Evolutionary conservation across 768 basidiomycete genomes (phyloP).

Genomic region (Bullera alba): DNA sequence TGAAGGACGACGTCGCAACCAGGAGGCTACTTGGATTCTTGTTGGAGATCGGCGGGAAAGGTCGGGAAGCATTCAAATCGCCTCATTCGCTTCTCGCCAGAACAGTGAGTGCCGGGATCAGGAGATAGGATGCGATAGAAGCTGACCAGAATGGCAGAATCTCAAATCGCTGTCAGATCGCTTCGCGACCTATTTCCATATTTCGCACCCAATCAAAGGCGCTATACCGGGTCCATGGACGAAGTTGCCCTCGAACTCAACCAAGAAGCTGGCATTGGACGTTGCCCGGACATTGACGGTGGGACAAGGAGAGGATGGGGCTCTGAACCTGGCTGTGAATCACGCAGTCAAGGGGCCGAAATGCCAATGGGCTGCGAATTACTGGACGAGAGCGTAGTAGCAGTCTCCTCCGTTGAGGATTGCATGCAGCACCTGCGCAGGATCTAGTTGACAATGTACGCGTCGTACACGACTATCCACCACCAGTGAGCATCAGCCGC

Average conservation of each 20-base stretch:
- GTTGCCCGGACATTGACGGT: conserved; percentile 47
- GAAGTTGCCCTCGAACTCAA: conserved; percentile 52
- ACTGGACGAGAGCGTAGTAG: no score
- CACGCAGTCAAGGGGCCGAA: no score
- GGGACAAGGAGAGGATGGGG: conserved; percentile 17
- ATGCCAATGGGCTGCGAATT: no score
- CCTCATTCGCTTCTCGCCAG: conserved; percentile 6
- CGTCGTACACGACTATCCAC: not conserved
- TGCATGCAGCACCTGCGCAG: no score
- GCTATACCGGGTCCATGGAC: conserved; percentile 67
- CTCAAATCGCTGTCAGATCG: conserved; percentile 54
- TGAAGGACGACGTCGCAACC: conserved; percentile 53
- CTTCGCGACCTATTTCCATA: conserved; percentile 70
- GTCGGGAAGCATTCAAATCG: conserved; percentile 8
- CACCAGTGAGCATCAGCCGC: not conserved
- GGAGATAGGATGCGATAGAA: not conserved
- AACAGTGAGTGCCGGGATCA: conserved; percentile 3
- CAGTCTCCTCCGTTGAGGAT: no score
- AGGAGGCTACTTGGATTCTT: conserved; percentile 60
- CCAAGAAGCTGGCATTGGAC: conserved; percentile 61
- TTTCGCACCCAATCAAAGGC: conserved; percentile 69
- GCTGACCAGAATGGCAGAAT: conserved; percentile 46
- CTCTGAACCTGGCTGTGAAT: conserved; percentile 7
- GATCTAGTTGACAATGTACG: not conserved
- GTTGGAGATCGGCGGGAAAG: conserved; percentile 46